Evolutionary conservation across 2,329 filamentous ascomycete species (phyloP).

Genomic region (Colletotrichum agaves): DNA sequence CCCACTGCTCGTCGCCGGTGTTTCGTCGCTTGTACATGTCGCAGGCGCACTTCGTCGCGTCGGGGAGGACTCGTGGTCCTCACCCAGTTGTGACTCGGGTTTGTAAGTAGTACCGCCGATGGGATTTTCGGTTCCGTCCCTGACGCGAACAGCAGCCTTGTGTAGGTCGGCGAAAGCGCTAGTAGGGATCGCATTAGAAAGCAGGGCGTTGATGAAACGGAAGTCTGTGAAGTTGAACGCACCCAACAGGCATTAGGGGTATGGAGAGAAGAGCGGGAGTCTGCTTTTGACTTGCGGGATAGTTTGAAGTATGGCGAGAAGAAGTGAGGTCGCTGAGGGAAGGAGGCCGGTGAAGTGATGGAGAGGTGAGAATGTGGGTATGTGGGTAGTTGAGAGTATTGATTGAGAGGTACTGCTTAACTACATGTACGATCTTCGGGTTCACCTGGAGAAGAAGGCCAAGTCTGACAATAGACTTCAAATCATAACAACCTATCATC

Average conservation of each 20-base stretch:
- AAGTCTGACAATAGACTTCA: neutral
- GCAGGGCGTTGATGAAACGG: neutral
- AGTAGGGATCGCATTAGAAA: neutral
- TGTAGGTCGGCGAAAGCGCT: constrained; percentile 16
- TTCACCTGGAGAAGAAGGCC: neutral
- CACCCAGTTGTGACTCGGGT: constrained; percentile 27
- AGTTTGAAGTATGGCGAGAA: neutral
- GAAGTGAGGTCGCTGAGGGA: neutral
- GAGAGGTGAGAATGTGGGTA: neutral
- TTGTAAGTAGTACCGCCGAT: constrained; percentile 26
- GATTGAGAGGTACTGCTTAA: neutral
- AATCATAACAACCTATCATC: too few species aligned
- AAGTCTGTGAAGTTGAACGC: neutral
- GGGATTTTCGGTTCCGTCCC: neutral
- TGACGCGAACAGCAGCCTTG: constrained; percentile 11
- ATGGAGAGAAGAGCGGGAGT: neutral
- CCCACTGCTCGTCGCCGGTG: constrained; percentile 38
- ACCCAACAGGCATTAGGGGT: neutral
- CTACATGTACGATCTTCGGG: too few species aligned
- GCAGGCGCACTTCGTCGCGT: constrained; percentile 38
- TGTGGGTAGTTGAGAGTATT: neutral
- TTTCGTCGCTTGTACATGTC: constrained; percentile 35
- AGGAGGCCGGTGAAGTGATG: neutral
- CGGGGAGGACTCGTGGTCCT: constrained; percentile 28
- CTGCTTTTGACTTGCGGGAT: neutral